Evolutionary conservation across 129 eudicot species (phyloP).

Genomic region (Escallonia rubra): DNA sequence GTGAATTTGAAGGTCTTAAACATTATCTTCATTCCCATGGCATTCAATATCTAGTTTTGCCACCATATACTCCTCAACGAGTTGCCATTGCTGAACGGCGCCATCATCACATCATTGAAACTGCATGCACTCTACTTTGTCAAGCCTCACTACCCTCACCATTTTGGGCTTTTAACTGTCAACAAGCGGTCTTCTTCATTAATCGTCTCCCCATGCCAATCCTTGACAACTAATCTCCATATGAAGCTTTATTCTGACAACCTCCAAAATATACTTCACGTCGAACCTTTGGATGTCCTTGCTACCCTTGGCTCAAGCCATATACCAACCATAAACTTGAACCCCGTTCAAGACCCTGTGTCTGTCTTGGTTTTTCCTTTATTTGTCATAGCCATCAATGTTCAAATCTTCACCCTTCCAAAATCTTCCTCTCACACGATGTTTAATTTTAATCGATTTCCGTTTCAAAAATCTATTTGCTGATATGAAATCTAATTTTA

Average conservation of each 20-base stretch:
- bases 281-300: too few species aligned
- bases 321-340: too few species aligned
- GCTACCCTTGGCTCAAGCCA: too few species aligned
- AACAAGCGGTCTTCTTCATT: neutral
- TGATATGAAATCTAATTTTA: too few species aligned
- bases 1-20: neutral
- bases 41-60: neutral
- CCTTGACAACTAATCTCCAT: neutral
- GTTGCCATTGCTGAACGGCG: neutral
- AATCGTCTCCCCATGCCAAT: neutral
- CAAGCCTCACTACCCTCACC: neutral
- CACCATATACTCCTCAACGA: neutral
- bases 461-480: too few species aligned
- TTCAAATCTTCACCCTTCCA: too few species aligned
- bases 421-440: too few species aligned
- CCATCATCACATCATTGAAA: neutral
- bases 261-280: neutral
- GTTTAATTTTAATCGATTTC: too few species aligned
- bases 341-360: too few species aligned
- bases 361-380: too few species aligned
- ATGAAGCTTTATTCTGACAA: neutral
- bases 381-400: too few species aligned
- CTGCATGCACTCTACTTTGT: neutral
- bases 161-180: neutral
- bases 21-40: too few species aligned